Base-by-base conservation (phyloP, 768 basidiomycete species). In the Mycena filopes region DNA sequence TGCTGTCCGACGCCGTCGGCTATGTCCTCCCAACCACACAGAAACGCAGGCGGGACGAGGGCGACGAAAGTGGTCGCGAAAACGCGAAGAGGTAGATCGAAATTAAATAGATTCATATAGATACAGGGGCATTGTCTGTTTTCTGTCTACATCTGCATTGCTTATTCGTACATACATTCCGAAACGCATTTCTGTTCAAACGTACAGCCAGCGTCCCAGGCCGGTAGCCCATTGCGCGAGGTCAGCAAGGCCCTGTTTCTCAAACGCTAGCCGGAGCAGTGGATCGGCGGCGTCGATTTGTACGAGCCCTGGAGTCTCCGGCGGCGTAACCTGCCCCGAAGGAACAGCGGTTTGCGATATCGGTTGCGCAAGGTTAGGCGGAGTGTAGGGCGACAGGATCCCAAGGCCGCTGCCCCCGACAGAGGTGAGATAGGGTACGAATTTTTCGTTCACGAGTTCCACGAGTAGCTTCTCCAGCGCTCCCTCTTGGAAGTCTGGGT, bases 381-480 rank as follows among this genome's bases (percentile, higher is more conserved):
- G 80, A 29, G 77, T 73, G 70, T 86, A 84, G 25, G 87, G 88
- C 5, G 90, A 89, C 71, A 95, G 82, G 69, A 99, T 86, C 65
- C 97, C 97, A 20, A 97, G 85, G 12, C 97, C 97, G 70, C 89
- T 90, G 60, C 98, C 98, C 18, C 98, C 98, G 53, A 99, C 94
- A 60, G 93, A 87, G 38, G 97, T 96, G 70, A 94, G 82, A 83
- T 99, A 96, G 28, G 94, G 90, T 67, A 87, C 84, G 81, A 91
- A 98, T 61, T 86, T 87, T 55, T 86, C 84, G 65, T 81, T 80
- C 70, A 81, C 77, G 69, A 98, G 87, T 11, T 82, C 82, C 21
- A 78, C 74, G 45, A 88, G 83, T 71, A 98, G 86, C 66, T 83
- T 78, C 36, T 83, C 73, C 48, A 97, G 81, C 20, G 82, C 70